A percentile compares a stretch with the other conserved stretches of the same genome.
These are phyloP conservation scores for Vararia minispora DNA, from an alignment of 768 basidiomycete species.

Conservation along the genomic window DNA sequence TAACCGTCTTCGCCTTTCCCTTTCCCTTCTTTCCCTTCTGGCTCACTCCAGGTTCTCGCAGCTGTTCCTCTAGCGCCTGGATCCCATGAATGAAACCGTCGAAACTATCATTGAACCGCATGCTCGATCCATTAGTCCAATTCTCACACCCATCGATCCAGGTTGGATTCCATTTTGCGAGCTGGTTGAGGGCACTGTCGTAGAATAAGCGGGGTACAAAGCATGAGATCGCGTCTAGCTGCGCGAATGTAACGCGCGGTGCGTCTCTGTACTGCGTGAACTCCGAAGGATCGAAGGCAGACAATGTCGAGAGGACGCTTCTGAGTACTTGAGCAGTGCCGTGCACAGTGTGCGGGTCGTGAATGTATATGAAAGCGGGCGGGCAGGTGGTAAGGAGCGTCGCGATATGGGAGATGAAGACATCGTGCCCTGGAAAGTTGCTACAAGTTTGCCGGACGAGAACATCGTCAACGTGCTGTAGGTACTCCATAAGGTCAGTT, in stretches of 20 bases:
- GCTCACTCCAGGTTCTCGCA: too few species aligned
- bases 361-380: slow-evolving; percentile 59
- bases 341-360: slow-evolving; percentile 41
- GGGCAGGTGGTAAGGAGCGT: slow-evolving; percentile 27
- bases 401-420: slow-evolving; percentile 14
- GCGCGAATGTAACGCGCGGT: slow-evolving; percentile 28
- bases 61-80: slow-evolving; percentile 28
- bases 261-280: slow-evolving; percentile 1
- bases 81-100: slow-evolving; percentile 67
- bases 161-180: slow-evolving; percentile 41
- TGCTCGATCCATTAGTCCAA: slow-evolving; percentile 32
- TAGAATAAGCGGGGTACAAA: slow-evolving; percentile 55
- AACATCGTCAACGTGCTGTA: too few species aligned
- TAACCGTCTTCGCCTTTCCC: slow-evolving; percentile 21
- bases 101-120: slow-evolving; percentile 51
- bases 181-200: slow-evolving; percentile 50
- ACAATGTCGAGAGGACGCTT: slow-evolving; percentile 22
- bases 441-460: too few species aligned
- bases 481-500: too few species aligned
- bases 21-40: slow-evolving; percentile 19
- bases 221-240: slow-evolving; percentile 45
- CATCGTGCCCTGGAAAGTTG: slow-evolving; percentile 17
- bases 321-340: slow-evolving; percentile 34
- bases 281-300: slow-evolving; percentile 4
- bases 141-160: slow-evolving; percentile 56